Conservation (phyloP, 2,329 filamentous ascomycete genomes). For the Aspergillus jensenii region DNA sequence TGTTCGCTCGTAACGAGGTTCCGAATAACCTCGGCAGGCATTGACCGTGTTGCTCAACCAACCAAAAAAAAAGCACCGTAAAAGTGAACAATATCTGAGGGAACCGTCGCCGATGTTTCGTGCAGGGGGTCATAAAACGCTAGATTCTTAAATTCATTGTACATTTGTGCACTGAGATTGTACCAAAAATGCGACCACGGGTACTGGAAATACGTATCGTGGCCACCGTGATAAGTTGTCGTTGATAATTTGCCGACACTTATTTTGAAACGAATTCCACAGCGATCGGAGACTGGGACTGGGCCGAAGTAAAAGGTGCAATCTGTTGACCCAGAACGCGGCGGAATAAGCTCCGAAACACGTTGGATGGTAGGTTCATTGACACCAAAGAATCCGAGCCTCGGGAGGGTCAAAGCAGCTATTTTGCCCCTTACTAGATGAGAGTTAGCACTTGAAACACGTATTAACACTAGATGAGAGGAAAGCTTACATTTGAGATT, state of each 20-base stretch:
- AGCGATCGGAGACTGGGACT: slow-evolving; percentile 44
- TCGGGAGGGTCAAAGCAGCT: background rate
- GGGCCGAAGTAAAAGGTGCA: slow-evolving; percentile 36
- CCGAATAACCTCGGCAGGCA: slow-evolving; percentile 51
- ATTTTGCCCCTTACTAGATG: slow-evolving; percentile 11
- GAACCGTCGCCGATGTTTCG: slow-evolving; percentile 57
- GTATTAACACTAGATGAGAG: slow-evolving; percentile 21
- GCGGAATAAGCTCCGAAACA: slow-evolving; percentile 13
- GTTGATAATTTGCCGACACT: slow-evolving; percentile 50
- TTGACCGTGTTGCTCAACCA: slow-evolving; percentile 51
- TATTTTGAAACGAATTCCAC: slow-evolving; percentile 38
- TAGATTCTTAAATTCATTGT: slow-evolving; percentile 68
- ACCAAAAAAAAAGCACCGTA: slow-evolving; percentile 54
- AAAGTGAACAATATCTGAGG: slow-evolving; percentile 62
- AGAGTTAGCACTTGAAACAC: slow-evolving; percentile 2
- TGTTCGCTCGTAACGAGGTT: slow-evolving; percentile 55
- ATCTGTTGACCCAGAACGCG: slow-evolving; percentile 54
- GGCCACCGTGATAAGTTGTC: slow-evolving; percentile 34
- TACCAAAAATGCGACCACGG: slow-evolving; percentile 72
- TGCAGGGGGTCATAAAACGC: slow-evolving; percentile 63
- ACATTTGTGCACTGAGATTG: slow-evolving; percentile 75
- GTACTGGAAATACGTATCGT: slow-evolving; percentile 64
- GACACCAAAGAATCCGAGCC: background rate
- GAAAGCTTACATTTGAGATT: slow-evolving; percentile 37
- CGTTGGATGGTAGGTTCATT: background rate